A percentile compares a stretch with the other conserved stretches of the same genome.
phyloP scores from a whole-genome alignment of 2,329 filamentous ascomycete genomes.

The Sporothrix luriei region DNA sequence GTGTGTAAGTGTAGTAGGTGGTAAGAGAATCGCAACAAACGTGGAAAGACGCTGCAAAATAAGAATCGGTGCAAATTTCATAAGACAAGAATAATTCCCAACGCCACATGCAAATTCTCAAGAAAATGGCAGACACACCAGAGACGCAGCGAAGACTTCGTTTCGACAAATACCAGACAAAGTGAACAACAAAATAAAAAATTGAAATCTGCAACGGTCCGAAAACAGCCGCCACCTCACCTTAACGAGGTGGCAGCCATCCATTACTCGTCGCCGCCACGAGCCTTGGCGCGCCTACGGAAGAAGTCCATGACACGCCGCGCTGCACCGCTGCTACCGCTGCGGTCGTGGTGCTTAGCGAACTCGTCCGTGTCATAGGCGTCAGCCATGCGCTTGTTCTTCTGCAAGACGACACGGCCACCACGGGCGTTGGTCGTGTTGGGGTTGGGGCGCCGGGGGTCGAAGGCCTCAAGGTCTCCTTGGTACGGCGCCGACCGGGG shows the following conservation, averaged over 20 bases:
- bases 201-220: neutral
- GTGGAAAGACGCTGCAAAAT: slow-evolving; percentile 23
- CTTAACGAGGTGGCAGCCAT: neutral
- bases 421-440: slow-evolving; percentile 44
- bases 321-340: slow-evolving; percentile 82
- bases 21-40: neutral
- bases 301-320: slow-evolving; percentile 99
- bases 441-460: slow-evolving; percentile 48
- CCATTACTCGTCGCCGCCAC: slow-evolving; percentile 58
- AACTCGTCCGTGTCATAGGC: slow-evolving; percentile 78
- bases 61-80: slow-evolving; percentile 23
- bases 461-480: slow-evolving; percentile 48
- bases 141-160: neutral
- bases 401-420: slow-evolving; percentile 66
- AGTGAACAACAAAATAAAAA: neutral
- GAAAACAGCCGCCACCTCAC: neutral
- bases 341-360: slow-evolving; percentile 62
- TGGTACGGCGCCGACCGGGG: slow-evolving; percentile 51
- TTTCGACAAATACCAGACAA: slow-evolving; percentile 7
- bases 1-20: neutral
- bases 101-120: slow-evolving; percentile 25
- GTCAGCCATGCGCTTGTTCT: slow-evolving; percentile 85
- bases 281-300: slow-evolving; percentile 77
- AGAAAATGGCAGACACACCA: slow-evolving; percentile 14
- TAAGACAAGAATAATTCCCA: slow-evolving; percentile 23